phyloP scores from a whole-genome alignment of 139 green algal species.

The Asterochloris erici region DNA sequence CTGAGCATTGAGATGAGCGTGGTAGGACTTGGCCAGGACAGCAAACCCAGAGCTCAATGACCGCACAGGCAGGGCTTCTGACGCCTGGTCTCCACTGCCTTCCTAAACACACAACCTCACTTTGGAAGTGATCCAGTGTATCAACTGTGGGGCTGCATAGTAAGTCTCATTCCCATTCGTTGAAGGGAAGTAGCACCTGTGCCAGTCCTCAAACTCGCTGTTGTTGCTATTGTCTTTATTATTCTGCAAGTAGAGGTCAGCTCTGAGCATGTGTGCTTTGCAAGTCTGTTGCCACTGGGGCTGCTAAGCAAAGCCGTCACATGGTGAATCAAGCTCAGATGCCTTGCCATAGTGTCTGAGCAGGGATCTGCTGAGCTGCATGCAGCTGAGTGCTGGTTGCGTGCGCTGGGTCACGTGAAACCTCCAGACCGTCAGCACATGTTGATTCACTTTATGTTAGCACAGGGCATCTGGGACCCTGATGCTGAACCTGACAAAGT shows the following conservation, averaged over 20 bases:
- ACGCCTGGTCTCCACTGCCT: neutral
- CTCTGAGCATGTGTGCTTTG: no score
- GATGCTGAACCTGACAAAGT: neutral
- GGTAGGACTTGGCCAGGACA: neutral
- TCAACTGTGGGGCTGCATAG: conserved; percentile 18
- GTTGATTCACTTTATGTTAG: neutral
- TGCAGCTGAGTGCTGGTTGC: neutral
- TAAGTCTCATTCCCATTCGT: neutral
- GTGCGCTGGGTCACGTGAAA: neutral
- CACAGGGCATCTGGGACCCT: no score
- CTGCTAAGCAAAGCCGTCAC: no score
- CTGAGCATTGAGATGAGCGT: neutral
- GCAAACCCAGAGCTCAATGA: neutral
- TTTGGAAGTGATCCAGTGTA: conserved; percentile 30
- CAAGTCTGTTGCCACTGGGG: no score
- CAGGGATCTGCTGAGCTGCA: no score
- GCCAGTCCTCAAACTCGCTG: no score
- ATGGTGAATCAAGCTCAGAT: no score
- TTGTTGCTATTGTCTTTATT: no score
- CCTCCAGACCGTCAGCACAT: neutral
- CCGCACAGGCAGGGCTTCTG: neutral
- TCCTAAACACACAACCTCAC: neutral
- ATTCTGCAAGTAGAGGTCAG: no score
- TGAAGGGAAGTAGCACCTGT: neutral
- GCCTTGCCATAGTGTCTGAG: no score